phyloP scores from a whole-genome alignment of 2,329 filamentous ascomycete genomes.

The Uncinocarpus reesii region DNA sequence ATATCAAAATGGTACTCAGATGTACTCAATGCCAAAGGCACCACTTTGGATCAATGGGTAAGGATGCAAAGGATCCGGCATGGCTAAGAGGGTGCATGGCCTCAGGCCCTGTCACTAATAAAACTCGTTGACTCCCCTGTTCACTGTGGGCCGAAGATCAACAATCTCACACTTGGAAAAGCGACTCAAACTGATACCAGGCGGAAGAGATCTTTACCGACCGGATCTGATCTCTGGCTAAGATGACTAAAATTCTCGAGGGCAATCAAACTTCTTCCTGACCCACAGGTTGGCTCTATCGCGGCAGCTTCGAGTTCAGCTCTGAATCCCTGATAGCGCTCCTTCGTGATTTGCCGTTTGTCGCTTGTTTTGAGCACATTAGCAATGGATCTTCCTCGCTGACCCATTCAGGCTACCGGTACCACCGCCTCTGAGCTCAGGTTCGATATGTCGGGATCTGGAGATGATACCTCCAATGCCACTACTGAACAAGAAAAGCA shows the following conservation, averaged over 20 bases:
- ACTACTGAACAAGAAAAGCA: conserved; percentile 5
- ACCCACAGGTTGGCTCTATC: neutral
- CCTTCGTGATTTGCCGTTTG: neutral
- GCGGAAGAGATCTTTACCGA: too few species aligned
- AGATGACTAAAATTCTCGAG: conserved; percentile 4
- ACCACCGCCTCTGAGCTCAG: neutral
- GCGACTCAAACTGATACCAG: too few species aligned
- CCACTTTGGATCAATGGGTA: too few species aligned
- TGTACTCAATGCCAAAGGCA: too few species aligned
- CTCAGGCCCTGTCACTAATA: too few species aligned
- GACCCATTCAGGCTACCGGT: neutral
- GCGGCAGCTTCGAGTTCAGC: neutral
- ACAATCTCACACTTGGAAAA: too few species aligned
- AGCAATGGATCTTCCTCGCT: neutral
- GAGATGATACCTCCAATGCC: neutral
- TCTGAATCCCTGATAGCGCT: neutral
- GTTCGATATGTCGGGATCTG: neutral
- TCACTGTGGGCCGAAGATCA: too few species aligned
- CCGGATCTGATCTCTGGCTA: neutral
- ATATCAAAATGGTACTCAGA: too few species aligned
- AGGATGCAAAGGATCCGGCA: too few species aligned
- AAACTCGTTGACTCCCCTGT: too few species aligned
- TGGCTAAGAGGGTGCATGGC: too few species aligned
- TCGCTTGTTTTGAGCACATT: neutral
- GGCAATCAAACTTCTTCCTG: too few species aligned